Evolutionary conservation across 2,329 filamentous ascomycete genomes (phyloP).

Genomic region (Rutstroemia sp.): DNA sequence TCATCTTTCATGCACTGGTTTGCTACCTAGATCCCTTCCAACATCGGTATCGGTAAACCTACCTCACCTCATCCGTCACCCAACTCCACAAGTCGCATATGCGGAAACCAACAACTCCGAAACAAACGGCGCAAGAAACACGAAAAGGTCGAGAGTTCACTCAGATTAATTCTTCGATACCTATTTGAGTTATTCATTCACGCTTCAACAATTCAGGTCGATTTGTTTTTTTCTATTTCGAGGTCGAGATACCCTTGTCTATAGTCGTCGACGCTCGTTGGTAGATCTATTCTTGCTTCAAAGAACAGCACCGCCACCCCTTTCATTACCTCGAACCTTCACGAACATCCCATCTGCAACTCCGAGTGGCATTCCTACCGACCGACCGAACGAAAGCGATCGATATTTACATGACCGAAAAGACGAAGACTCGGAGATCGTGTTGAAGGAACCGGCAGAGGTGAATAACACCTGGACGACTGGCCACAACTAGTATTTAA

Average conservation of each 20-base stretch:
- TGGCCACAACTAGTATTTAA: background rate
- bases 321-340: background rate
- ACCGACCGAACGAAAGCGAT: background rate
- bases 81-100: background rate
- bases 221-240: background rate
- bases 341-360: too few relatives aligned
- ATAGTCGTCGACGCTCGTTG: background rate
- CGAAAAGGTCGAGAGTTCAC: background rate
- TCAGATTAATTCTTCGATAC: slow-evolving; percentile 1
- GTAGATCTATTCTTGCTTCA: background rate
- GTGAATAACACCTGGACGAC: background rate
- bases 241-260: slow-evolving; percentile 1
- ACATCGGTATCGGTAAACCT: background rate
- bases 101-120: background rate
- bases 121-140: background rate
- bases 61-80: background rate
- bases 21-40: slow-evolving; percentile 4
- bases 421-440: background rate
- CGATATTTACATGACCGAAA: background rate
- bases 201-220: background rate
- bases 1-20: slow-evolving; percentile 1
- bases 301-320: background rate
- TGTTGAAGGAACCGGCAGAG: background rate
- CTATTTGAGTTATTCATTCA: slow-evolving; percentile 1
- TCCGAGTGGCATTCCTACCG: too few relatives aligned